Evolutionary conservation across 148 eudicot genomes (phyloP), one percentile per base, ranked within the genome.

Genomic region (Vaccinium vitisidaea): DNA sequence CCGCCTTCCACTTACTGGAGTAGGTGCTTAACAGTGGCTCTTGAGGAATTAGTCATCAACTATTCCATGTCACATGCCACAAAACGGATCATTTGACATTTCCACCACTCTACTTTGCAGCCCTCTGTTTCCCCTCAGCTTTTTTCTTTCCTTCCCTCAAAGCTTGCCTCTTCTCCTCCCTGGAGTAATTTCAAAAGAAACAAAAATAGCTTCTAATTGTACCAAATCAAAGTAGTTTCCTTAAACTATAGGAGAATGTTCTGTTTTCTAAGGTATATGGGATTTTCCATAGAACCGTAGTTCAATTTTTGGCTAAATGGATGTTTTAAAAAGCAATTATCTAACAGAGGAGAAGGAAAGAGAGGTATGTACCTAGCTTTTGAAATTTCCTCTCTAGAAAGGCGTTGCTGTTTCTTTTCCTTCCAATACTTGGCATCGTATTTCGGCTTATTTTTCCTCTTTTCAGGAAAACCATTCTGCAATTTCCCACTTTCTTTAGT

Each of bases 91-190:
- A 84, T 79, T 79, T 4, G 14, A 81, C 85, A 50, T 49, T 52
- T 81, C 21, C 59, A 83, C 63, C 73, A 82, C 84, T 82, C 74
- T 80, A 76, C 16, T 32, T 81, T 48, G 46, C 61, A 54, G 63
- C 52, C 81, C 83, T 84, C 83, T 81, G 75, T 75, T 69, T 88
- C 74, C 83, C 81, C 67, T 56, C 79, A 5, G 81, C 46, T 82
- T 92, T 90, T 84, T 91, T 86, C 90, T 89, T 92, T 18, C 82
- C 89, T 90, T 92, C 92, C 92, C 93, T 94, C 82, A 87, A 71
- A 81, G 86, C 87, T 74, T 85, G 81, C 81, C 93, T 79, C 83
- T 88, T 91, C 83, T 75, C 88, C 87, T 91, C 88, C 58, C 93
- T 91, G 90, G 52, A 89, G 25, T 61, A 49, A n/a, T 27, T 59